Base-by-base conservation (phyloP, 257 asterid species). In the Ajuga chamaepitys region DNA sequence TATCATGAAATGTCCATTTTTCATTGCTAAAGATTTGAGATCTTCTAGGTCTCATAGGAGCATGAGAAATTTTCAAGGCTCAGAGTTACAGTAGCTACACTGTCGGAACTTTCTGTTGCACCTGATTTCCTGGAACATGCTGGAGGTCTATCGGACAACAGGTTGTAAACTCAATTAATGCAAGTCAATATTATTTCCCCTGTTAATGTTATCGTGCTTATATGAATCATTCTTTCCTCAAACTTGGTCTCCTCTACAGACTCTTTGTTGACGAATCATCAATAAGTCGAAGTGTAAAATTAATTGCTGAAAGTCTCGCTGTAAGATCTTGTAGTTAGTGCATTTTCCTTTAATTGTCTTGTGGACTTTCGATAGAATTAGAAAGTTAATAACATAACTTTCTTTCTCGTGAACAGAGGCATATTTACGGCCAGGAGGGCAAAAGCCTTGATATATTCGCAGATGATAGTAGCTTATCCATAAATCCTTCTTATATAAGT, bases 21-120 rank as follows among this genome's bases (percentile, higher is more conserved):
- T 10, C n/a, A 58, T 54, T 66, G 64, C 83, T 78, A 44, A 81
- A 64, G 70, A 73, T 83, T 72, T 77, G 54, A 60, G 51, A 41
- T 66, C 62, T 62, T 83, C 66, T 81, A 94, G 99, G 96, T 94
- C 61, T 95, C 99, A 28, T 94, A 97, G 99, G 99, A 94, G 90
- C 99, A 94, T 40, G 99, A 94, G 61, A 97, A 94, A 63, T 94
- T 94, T 74, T 94, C 99, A 22, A 89, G 92, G 77, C 71, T 80
- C 76, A 80, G 95, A 80, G 84, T 90, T 28, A 94, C 97, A 51
- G 99, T 97, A 20, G 99, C 92, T 61, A 90, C 99, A 14, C 78
- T 94, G 62, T 94, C 99, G 9, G 75, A 70, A 68, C 88, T 80
- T 64, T 81, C 96, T 63, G 73, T 77, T 42, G 95, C 99, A 51